Evolutionary conservation across 176 grass and related monocot genomes (phyloP).

Genomic region (Puccinellia tenuiflora): DNA sequence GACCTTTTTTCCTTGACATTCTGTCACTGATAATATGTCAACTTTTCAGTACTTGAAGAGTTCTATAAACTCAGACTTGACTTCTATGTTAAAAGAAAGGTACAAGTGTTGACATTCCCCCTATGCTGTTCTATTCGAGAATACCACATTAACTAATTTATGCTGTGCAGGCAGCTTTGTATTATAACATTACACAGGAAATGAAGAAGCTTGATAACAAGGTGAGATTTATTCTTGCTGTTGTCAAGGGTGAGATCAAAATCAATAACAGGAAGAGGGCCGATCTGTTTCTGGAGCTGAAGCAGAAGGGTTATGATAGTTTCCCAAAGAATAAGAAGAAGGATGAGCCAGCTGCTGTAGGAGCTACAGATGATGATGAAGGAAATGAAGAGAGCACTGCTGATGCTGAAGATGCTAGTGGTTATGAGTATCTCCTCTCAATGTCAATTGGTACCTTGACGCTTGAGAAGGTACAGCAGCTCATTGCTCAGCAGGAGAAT

Average conservation of each 20-base stretch:
- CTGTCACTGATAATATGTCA: background rate
- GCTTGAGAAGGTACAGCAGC: constrained; percentile 55
- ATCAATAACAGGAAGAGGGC: constrained; percentile 79
- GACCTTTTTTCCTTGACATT: background rate
- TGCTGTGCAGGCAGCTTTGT: constrained; percentile 41
- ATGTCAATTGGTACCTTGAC: constrained; percentile 89
- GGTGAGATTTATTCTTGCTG: constrained; percentile 67
- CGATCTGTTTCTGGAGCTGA: constrained; percentile 64
- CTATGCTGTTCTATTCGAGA: background rate
- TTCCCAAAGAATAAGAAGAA: constrained; percentile 64
- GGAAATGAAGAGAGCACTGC: constrained; percentile 41
- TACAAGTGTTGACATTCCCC: constrained; percentile 1
- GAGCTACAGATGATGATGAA: constrained; percentile 41
- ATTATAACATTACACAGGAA: constrained; percentile 59
- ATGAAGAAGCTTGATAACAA: constrained; percentile 61
- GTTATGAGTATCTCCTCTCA: constrained; percentile 85
- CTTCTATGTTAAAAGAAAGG: constrained; percentile 87
- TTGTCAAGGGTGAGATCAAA: constrained; percentile 47
- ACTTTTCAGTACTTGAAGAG: constrained; percentile 62
- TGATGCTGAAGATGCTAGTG: constrained; percentile 31
- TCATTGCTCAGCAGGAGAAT: constrained; percentile 47
- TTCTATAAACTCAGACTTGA: constrained; percentile 60
- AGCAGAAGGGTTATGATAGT: constrained; percentile 40
- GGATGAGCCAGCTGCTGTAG: constrained; percentile 45
- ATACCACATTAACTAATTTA: background rate